Evolutionary conservation across 108 stramenopile species (phyloP).

Genomic region (Tribonema minus): DNA sequence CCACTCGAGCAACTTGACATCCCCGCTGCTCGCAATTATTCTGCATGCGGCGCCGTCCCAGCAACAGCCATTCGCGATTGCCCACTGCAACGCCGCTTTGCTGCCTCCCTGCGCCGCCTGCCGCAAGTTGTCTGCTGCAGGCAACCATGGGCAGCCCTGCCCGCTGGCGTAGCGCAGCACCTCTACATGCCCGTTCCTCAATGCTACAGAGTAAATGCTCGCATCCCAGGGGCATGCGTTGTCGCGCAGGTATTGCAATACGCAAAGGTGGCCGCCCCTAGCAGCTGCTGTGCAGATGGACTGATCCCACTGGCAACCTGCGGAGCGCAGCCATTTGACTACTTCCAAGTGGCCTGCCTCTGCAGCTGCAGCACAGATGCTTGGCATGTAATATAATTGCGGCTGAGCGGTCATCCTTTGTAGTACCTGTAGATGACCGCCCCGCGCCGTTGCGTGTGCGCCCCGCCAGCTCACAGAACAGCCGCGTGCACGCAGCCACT

Average conservation of each 20-base stretch:
- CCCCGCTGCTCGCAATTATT: no score
- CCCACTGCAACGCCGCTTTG: conserved; percentile 5
- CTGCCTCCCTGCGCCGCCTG: background rate
- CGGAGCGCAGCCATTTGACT: background rate
- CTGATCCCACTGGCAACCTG: background rate
- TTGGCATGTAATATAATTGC: no score
- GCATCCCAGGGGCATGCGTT: conserved; percentile 15
- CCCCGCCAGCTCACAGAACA: no score
- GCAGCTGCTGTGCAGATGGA: background rate
- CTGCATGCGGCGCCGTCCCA: no score
- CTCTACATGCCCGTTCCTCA: conserved; percentile 11
- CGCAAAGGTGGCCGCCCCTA: background rate
- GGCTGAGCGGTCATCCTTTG: no score
- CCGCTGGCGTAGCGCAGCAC: conserved; percentile 20
- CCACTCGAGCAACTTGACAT: no score
- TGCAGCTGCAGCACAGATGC: no score
- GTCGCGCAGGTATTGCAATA: background rate
- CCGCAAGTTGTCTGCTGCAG: background rate
- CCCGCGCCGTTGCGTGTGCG: no score
- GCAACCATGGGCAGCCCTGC: conserved; percentile 37
- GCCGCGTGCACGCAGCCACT: no score
- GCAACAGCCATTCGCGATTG: conserved; percentile 15
- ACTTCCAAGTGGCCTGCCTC: background rate
- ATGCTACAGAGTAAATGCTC: conserved; percentile 7
- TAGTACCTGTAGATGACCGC: no score